Base-by-base conservation (phyloP, 2,329 filamentous ascomycete species). In the Whalleya microplaca region DNA sequence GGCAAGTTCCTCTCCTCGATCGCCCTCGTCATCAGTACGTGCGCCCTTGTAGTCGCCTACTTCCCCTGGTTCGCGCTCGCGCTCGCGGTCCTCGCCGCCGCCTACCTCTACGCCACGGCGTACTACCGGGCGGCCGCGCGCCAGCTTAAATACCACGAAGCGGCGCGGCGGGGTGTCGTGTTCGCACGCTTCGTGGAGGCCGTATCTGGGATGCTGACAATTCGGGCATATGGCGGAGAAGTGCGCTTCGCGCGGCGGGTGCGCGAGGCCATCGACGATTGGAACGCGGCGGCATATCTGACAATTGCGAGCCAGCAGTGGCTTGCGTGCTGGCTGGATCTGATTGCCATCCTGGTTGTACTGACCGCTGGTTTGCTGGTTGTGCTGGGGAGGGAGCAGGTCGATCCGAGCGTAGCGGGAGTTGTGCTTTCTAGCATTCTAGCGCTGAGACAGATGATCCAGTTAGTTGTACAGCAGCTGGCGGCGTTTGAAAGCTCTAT, bases 401-500 rank as follows among this genome's bases (percentile, higher is more conserved):
- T 88, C 61, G 77, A 81, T 37, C 86, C 86, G 1, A 84, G 82
- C 63, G 87, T 85, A 48, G 81, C 80, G n/a, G 87, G 86, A 3
- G 70, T 89, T 43, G 84, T 89, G 0, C 74, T 90, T 5, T 29
- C 44, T 18, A 27, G 45, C 40, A 40, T 48, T 41, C 45, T 54
- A 6, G 45, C 45, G 16, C 40, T 54, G 16, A 37, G 51, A 3
- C 86, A 84, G 1, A 88, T 89, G 68, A 86, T 89, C 37, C 85
- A 88, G 61, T 87, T 88, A 69, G 86, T 85, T 5, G 85, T 89
- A 3, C 80, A 86, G 10, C 85, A 90, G 67, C 76, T 88, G 7
- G 86, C 86, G 3, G 86, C 88, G 66, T 84, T 89, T 6, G 86
- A 89, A 66, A 89, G 88, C 70, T 83, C 85, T 66, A 89, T 90